phyloP scores from a whole-genome alignment of 108 stramenopile species.

The Nitzschia sp. region DNA sequence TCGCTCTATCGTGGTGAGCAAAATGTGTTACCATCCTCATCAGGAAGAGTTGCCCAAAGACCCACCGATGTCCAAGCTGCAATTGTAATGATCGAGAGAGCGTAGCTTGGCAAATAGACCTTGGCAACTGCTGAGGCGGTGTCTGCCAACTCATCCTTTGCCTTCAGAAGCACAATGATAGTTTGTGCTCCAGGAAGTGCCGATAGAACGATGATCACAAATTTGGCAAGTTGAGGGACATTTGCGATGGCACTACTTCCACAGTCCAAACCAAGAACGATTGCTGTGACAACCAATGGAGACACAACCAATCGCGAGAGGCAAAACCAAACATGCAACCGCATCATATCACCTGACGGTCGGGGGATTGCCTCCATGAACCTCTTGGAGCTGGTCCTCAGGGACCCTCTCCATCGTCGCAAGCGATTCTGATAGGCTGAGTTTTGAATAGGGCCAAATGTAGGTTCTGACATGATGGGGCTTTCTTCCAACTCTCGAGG shows the following conservation, averaged over 20 bases:
- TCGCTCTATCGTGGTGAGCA: no score
- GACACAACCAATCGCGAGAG: conserved; percentile 48
- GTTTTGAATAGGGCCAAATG: conserved; percentile 11
- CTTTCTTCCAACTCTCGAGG: conserved; percentile 6
- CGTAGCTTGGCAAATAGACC: conserved; percentile 58
- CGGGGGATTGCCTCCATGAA: background rate
- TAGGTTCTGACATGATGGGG: conserved; percentile 25
- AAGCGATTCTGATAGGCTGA: conserved; percentile 21
- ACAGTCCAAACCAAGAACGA: conserved; percentile 58
- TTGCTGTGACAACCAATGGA: conserved; percentile 49
- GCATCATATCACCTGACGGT: conserved; percentile 15
- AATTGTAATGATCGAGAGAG: conserved; percentile 57
- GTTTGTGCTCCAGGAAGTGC: conserved; percentile 60
- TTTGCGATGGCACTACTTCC: conserved; percentile 27
- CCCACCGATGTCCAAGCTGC: conserved; percentile 66
- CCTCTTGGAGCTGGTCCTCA: conserved; percentile 17
- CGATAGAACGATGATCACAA: conserved; percentile 62
- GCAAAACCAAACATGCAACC: conserved; percentile 59
- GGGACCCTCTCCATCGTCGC: conserved; percentile 18
- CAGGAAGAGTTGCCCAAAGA: conserved; percentile 45
- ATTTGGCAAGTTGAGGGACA: conserved; percentile 51
- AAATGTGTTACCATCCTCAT: conserved; percentile 33
- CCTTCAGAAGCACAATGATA: conserved; percentile 56
- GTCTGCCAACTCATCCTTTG: conserved; percentile 43
- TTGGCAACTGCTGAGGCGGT: conserved; percentile 58